Evolutionary conservation across 805 yeast species (phyloP).

Genomic region (Jamesozyma rosinii): DNA sequence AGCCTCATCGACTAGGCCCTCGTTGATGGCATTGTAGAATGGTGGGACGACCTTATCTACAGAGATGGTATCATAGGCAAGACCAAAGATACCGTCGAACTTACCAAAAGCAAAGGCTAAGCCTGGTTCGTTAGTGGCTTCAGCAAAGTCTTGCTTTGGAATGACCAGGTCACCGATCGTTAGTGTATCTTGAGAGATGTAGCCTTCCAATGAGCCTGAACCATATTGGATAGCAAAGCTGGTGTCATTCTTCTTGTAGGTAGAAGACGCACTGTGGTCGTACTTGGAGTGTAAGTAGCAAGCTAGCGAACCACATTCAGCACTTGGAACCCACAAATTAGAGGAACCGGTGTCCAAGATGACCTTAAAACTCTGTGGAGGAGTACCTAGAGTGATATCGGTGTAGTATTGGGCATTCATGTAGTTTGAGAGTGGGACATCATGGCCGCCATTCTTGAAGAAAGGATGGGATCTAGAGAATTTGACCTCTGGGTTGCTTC

Average conservation of each 20-base stretch:
- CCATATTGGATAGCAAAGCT: slow-evolving; percentile 84
- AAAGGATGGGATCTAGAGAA: slow-evolving; percentile 21
- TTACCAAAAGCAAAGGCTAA: slow-evolving; percentile 97
- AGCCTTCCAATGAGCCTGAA: slow-evolving; percentile 87
- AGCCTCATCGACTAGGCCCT: slow-evolving; percentile 73
- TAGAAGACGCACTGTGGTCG: slow-evolving; percentile 71
- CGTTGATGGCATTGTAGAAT: slow-evolving; percentile 74
- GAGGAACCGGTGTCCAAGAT: slow-evolving; percentile 94
- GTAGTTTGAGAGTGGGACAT: slow-evolving; percentile 84
- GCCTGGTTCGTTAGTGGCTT: slow-evolving; percentile 96
- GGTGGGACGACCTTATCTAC: slow-evolving; percentile 91
- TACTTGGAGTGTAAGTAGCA: slow-evolving; percentile 90
- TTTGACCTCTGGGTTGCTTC: slow-evolving; percentile 35
- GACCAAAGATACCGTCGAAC: slow-evolving; percentile 94
- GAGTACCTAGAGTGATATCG: slow-evolving; percentile 85
- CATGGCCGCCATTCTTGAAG: slow-evolving; percentile 39
- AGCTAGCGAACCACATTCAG: slow-evolving; percentile 85
- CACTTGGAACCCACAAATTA: slow-evolving; percentile 91
- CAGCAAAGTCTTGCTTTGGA: slow-evolving; percentile 89
- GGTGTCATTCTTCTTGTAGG: slow-evolving; percentile 81
- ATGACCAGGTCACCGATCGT: slow-evolving; percentile 68
- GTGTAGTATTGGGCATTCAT: slow-evolving; percentile 94
- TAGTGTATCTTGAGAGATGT: slow-evolving; percentile 76
- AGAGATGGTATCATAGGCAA: slow-evolving; percentile 86
- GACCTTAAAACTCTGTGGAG: slow-evolving; percentile 88